Evolutionary conservation across 257 asterid species (phyloP).

Genomic region (Przewalskia tangutica): DNA sequence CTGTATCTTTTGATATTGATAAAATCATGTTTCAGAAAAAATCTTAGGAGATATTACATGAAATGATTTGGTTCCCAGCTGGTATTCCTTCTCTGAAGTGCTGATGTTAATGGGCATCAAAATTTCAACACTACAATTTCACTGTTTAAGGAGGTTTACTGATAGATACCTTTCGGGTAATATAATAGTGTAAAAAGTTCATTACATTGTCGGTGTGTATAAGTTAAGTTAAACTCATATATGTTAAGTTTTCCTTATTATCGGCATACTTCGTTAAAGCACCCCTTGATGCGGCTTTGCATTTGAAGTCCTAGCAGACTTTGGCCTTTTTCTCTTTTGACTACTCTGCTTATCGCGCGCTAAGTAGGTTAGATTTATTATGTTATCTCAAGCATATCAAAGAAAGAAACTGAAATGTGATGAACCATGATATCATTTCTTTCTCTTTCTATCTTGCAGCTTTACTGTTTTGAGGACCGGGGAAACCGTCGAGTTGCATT

Average conservation of each 20-base stretch:
- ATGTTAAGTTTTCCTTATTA: neutral
- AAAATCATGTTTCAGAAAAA: neutral
- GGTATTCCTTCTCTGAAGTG: neutral
- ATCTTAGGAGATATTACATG: neutral
- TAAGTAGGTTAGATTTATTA: neutral
- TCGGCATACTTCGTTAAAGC: neutral
- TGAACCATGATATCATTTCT: neutral
- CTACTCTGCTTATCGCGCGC: neutral
- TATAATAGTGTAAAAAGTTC: neutral
- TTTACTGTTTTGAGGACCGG: conserved; percentile 94
- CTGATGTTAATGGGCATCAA: neutral
- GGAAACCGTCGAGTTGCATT: conserved; percentile 93
- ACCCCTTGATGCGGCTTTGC: neutral
- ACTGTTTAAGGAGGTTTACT: neutral
- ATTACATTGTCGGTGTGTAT: neutral
- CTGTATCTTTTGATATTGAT: neutral
- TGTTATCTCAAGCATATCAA: neutral
- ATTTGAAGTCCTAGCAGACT: neutral
- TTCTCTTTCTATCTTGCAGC: conserved; percentile 32
- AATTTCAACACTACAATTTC: neutral
- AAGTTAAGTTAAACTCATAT: neutral
- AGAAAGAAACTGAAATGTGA: neutral
- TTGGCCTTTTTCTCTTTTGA: neutral
- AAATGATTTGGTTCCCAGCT: neutral
- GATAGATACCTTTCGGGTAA: neutral